Conservation (phyloP, 2,329 filamentous ascomycete species). For the Phialocephala sp. region DNA sequence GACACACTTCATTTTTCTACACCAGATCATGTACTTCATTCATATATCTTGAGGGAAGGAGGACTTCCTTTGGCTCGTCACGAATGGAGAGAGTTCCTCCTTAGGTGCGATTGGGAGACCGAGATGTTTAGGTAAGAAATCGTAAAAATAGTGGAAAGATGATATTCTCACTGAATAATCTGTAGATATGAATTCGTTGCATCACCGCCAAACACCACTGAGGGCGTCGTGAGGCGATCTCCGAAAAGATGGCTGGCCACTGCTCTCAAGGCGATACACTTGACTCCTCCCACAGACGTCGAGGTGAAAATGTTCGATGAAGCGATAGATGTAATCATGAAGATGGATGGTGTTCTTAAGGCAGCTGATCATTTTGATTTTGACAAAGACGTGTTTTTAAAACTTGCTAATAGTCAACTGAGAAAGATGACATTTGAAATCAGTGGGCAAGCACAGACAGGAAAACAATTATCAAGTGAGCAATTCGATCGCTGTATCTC, state of each 20-base stretch:
- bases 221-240: background rate
- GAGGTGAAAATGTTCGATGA: background rate
- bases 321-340: background rate
- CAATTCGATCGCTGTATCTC: background rate
- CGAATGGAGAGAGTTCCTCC: background rate
- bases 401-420: background rate
- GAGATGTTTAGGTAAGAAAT: background rate
- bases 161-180: background rate
- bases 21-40: background rate
- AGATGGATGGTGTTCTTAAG: background rate
- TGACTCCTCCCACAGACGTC: background rate
- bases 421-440: background rate
- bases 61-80: background rate
- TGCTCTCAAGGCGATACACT: background rate
- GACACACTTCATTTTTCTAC: background rate
- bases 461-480: background rate
- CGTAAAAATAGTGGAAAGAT: background rate
- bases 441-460: background rate
- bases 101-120: background rate
- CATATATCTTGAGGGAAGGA: background rate
- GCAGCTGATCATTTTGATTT: background rate
- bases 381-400: background rate
- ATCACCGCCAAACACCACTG: background rate
- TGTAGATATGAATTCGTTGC: background rate
- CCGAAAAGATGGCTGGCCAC: background rate